A percentile compares a stretch with the other conserved stretches of the same genome.
These are phyloP conservation scores for Leccinum olivaceopallidum DNA, from an alignment of 768 basidiomycete species.

Conservation along the genomic window DNA sequence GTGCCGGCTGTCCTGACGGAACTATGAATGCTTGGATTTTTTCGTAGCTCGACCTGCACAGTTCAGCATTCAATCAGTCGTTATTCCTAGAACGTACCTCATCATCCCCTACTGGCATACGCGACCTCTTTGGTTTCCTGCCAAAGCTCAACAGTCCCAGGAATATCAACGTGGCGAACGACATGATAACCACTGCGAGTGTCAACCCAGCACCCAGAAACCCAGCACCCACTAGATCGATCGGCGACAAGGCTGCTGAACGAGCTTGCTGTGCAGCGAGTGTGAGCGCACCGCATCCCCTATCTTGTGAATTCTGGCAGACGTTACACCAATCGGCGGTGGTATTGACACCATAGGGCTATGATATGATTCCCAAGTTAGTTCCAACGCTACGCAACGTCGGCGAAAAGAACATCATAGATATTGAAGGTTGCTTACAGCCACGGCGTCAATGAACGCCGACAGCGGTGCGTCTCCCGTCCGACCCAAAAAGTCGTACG, in stretches of 20 bases:
- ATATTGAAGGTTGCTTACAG: conserved; percentile 26
- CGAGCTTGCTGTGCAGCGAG: conserved; percentile 28
- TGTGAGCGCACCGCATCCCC: conserved; percentile 55
- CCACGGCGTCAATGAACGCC: conserved; percentile 45
- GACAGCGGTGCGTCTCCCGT: conserved; percentile 56
- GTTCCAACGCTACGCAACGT: neutral
- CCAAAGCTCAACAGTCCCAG: conserved; percentile 38
- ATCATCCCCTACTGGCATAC: conserved; percentile 5
- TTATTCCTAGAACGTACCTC: conserved; percentile 17
- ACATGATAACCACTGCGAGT: conserved; percentile 40
- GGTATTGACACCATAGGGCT: conserved; percentile 53
- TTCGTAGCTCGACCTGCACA: conserved; percentile 25
- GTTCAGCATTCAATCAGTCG: conserved; percentile 4
- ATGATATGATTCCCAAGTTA: conserved; percentile 1
- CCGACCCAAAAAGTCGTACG: conserved; percentile 47
- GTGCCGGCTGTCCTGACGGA: neutral
- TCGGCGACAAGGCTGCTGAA: conserved; percentile 37
- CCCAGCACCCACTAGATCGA: conserved; percentile 63
- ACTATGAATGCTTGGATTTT: conserved; percentile 12
- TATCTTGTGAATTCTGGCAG: conserved; percentile 56
- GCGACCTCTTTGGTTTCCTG: conserved; percentile 13
- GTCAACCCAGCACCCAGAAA: conserved; percentile 64
- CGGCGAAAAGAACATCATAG: neutral
- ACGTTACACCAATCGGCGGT: conserved; percentile 58
- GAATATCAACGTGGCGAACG: conserved; percentile 41